These are phyloP conservation scores for Rhizopus delemar DNA, from an alignment of 371 early-diverging fungal genomes.

Conservation along the genomic window DNA sequence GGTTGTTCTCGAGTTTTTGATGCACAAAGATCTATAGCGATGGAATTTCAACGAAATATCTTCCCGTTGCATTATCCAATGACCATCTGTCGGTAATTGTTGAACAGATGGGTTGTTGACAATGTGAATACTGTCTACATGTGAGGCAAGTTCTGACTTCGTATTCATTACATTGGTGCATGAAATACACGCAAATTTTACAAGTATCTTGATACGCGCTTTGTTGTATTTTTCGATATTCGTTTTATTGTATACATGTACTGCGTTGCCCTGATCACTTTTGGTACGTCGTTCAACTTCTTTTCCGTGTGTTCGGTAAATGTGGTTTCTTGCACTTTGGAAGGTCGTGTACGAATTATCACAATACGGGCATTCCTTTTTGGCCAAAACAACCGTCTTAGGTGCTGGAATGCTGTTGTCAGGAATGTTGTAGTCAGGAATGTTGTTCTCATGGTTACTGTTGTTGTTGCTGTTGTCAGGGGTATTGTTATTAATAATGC, in stretches of 20 bases:
- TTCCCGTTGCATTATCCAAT: constrained; percentile 11
- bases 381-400: constrained; percentile 15
- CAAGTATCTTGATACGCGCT: constrained; percentile 5
- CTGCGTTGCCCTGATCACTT: constrained; percentile 16
- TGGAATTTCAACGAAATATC: constrained; percentile 13
- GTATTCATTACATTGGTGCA: constrained; percentile 11
- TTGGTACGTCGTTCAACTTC: constrained; percentile 12
- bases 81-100: constrained; percentile 8
- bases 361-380: constrained; percentile 16
- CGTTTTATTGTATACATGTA: constrained; percentile 14
- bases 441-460: too few species aligned
- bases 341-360: constrained; percentile 14
- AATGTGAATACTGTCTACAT: constrained; percentile 6
- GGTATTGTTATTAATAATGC: too few species aligned
- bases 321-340: constrained; percentile 10
- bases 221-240: constrained; percentile 14
- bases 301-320: constrained; percentile 9
- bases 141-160: constrained; percentile 11
- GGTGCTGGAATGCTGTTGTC: neutral
- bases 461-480: too few species aligned
- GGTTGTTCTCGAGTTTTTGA: constrained; percentile 8
- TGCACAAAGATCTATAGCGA: constrained; percentile 8
- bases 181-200: constrained; percentile 14
- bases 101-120: constrained; percentile 1
- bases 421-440: constrained; percentile 7